Percentiles rank a stretch among this genome's conserved stretches.
Conservation (phyloP, 2,329 filamentous ascomycete genomes). For the Calonectria multiphialidica region DNA sequence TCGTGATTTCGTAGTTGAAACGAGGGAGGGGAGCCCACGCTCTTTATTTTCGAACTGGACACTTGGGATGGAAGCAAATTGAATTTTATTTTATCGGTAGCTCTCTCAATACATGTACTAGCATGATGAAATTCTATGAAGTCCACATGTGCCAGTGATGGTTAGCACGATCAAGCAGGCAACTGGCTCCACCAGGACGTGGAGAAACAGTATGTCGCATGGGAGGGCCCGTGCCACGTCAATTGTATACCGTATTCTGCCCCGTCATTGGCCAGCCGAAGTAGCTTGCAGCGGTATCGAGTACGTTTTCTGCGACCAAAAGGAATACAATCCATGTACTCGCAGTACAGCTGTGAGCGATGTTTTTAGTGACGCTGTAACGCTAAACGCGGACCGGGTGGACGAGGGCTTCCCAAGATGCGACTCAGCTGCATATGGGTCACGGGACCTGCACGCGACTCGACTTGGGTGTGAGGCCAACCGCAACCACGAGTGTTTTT, state of each 20-base stretch:
- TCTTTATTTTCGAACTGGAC: slow-evolving; percentile 41
- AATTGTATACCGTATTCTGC: background rate
- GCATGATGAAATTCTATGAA: slow-evolving; percentile 1
- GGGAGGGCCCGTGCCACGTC: slow-evolving; percentile 17
- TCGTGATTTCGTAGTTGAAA: slow-evolving; percentile 28
- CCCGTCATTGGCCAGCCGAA: background rate
- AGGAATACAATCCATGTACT: background rate
- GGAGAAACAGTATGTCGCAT: background rate
- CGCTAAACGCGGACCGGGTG: slow-evolving; percentile 1
- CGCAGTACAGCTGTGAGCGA: background rate
- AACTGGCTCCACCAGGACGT: background rate
- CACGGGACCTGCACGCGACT: slow-evolving; percentile 33
- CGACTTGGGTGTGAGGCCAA: background rate
- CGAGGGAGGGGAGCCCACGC: slow-evolving; percentile 37
- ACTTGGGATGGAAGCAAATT: slow-evolving; percentile 40
- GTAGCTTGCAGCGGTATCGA: slow-evolving; percentile 9
- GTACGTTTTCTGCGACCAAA: background rate
- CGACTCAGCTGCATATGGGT: slow-evolving; percentile 21
- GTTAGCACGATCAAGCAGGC: background rate
- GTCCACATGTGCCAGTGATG: background rate
- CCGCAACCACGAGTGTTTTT: background rate
- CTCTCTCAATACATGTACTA: slow-evolving; percentile 22
- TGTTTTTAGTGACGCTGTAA: background rate
- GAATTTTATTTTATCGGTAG: slow-evolving; percentile 25
- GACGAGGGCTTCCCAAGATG: slow-evolving; percentile 15